These are phyloP conservation scores for Aspergillus sp. DNA, from an alignment of 2,329 filamentous ascomycete species.

Conservation along the genomic window DNA sequence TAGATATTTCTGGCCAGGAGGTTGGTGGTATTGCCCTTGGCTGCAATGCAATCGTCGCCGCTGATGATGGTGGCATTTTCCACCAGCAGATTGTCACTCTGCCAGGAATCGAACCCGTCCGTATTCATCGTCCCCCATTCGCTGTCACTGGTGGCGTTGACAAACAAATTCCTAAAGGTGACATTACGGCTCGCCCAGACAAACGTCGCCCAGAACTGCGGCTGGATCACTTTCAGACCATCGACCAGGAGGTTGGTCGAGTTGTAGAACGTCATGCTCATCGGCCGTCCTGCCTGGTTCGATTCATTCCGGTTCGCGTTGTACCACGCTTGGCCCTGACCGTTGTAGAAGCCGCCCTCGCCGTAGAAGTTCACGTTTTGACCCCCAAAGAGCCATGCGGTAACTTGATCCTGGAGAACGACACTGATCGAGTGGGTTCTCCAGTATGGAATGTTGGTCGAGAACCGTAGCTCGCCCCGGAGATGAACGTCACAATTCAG, in stretches of 20 bases:
- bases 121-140: constrained; percentile 50
- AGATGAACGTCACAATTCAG: neutral
- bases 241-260: constrained; percentile 50
- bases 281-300: constrained; percentile 52
- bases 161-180: constrained; percentile 54
- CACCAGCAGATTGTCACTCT: constrained; percentile 48
- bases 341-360: constrained; percentile 55
- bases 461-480: constrained; percentile 32
- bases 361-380: constrained; percentile 44
- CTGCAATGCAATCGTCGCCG: constrained; percentile 39
- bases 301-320: constrained; percentile 45
- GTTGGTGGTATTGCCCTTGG: constrained; percentile 43
- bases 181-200: constrained; percentile 50
- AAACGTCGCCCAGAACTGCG: constrained; percentile 53
- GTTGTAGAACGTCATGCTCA: constrained; percentile 52
- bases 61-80: constrained; percentile 46
- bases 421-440: constrained; percentile 51
- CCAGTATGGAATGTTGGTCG: constrained; percentile 53
- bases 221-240: constrained; percentile 49
- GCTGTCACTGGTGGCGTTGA: constrained; percentile 41
- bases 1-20: constrained; percentile 40
- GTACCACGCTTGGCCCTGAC: constrained; percentile 63
- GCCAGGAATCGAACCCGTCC: constrained; percentile 53
- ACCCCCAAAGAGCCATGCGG: constrained; percentile 57
- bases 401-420: constrained; percentile 57